Base-by-base conservation (phyloP, 768 basidiomycete genomes). In the Boletus vinaceobasis region DNA sequence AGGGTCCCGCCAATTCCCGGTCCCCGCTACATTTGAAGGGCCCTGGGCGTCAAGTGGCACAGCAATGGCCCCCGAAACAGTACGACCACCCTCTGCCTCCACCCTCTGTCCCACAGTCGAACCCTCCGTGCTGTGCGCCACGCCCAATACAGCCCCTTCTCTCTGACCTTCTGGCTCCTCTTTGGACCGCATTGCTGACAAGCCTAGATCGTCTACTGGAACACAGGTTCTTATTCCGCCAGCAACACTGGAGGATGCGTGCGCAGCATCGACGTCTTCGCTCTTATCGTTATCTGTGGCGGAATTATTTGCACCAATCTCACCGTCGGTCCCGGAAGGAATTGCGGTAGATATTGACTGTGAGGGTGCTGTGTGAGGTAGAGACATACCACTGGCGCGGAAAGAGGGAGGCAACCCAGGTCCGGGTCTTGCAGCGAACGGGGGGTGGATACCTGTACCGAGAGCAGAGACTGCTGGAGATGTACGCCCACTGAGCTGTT, bases 381-480 rank as follows among this genome's bases (percentile, higher is more conserved):
- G 21, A 26, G 50, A 46, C 35, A 44, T 37, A 54, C 50, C 52
- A 29, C 49, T 39, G 15, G 49, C 10, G 8, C 31, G 38, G 35
- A 57, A 48, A 38, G 57, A 47, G n/a, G 57, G 54, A 49, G 42
- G 46, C 0, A 53, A 53, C 39, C 44, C 54, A 15, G 38, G 11
- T 31, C 33, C 32, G 29, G 53, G 26, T 51, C 56, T 45, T 26
- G 43, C 29, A 46, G 46, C 57, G 8, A 61, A 48, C 13, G 56
- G 52, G 44, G 52, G 61, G 17, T 44, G 55, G 27, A 54, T 15
- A 11, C 56, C 40, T n/a, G 53, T 38, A 21, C 61, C 59, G 29
- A 66, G 53, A 29, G 61, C 59, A 36, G 65, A 69, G 31, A 64
- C 55, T 3, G 62, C 64, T 19, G 66, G 67, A 43, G 66, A 67